These are phyloP conservation scores for Galerina marginata DNA, from an alignment of 768 basidiomycete genomes.

Conservation along the genomic window DNA sequence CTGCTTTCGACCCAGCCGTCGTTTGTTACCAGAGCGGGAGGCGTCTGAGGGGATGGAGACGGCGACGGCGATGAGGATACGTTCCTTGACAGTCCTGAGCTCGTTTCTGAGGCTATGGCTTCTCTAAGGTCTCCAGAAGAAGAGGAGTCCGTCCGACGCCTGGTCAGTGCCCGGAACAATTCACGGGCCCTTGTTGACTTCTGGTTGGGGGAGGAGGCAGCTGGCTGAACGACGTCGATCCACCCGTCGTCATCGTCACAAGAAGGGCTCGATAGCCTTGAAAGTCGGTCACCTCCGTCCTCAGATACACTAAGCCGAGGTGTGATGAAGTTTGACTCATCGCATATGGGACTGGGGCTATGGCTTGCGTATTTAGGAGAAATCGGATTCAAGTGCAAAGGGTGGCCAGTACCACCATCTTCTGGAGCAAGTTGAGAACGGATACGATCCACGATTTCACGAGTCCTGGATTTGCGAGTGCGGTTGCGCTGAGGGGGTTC, in stretches of 20 bases:
- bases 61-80: slow-evolving; percentile 32
- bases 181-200: slow-evolving; percentile 49
- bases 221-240: slow-evolving; percentile 40
- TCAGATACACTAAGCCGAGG: slow-evolving; percentile 46
- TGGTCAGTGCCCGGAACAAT: slow-evolving; percentile 45
- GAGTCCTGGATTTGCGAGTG: slow-evolving; percentile 56
- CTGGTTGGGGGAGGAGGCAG: slow-evolving; percentile 25
- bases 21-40: slow-evolving; percentile 6
- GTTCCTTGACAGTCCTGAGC: slow-evolving; percentile 17
- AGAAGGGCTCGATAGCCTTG: slow-evolving; percentile 36
- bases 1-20: slow-evolving; percentile 48
- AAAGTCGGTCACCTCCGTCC: slow-evolving; percentile 38
- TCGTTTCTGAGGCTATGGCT: slow-evolving; percentile 3
- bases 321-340: slow-evolving; percentile 34
- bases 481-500: slow-evolving; percentile 42
- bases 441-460: slow-evolving; percentile 63
- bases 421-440: slow-evolving; percentile 39
- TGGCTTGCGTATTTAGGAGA: slow-evolving; percentile 35
- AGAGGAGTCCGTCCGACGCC: slow-evolving; percentile 45
- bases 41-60: slow-evolving; percentile 30
- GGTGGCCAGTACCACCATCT: slow-evolving; percentile 11
- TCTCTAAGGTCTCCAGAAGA: slow-evolving; percentile 33
- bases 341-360: slow-evolving; percentile 39
- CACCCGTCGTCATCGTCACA: slow-evolving; percentile 53
- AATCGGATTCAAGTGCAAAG: slow-evolving; percentile 9